Base-by-base conservation (phyloP, 192 early-diverging fungal species). In the Mortierella alpina region DNA sequence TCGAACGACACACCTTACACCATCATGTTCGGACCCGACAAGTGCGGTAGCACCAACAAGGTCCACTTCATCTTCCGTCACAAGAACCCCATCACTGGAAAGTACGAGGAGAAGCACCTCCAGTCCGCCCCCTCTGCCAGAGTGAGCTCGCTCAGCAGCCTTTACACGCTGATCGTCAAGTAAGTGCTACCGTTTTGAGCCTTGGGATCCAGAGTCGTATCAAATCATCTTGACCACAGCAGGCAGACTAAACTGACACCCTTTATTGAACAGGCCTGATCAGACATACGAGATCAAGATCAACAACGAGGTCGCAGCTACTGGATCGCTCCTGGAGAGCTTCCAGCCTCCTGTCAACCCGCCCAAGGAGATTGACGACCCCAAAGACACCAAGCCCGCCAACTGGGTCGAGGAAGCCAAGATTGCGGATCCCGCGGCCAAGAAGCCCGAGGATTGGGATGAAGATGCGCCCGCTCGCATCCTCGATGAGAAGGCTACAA, bases 61-160 rank as follows among this genome's bases (percentile, higher is more conserved):
- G 89, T 97, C 39, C 96, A 97, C 84, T 92, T 97, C 55, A 97
- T 97, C 76, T 95, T 95, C 89, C 88, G 94, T 31, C 95, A 97
- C 89, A 89, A 91, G 84, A 96, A 96, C 85, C 95, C 95, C 15
- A 73, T 86, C 49, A 94, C 93, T 13, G 93, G 92, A 9, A 86
- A 87, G 63, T 88, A 90, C 69, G 95, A 94, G 46, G 95, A 97
- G 86, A 95, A 97, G 82, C 95, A 96, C 77, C 76, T 95, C 71
- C 85, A 86, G 20, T 67, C 86, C 65, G 88, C 93, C 20, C 94
- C 93, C 22, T 40, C 72, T 57, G 92, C 93, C 56, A 93, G 90
- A 66, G 70, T 87, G 22, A 89, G 90, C 83, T 84, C 89, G 63
- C 81, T 89, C 50, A 88, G 91, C 23, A 86, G 88, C 70, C 85